Evolutionary conservation across 1,139 yeast species (phyloP).

Genomic region (Meyerozyma elateridarum): DNA sequence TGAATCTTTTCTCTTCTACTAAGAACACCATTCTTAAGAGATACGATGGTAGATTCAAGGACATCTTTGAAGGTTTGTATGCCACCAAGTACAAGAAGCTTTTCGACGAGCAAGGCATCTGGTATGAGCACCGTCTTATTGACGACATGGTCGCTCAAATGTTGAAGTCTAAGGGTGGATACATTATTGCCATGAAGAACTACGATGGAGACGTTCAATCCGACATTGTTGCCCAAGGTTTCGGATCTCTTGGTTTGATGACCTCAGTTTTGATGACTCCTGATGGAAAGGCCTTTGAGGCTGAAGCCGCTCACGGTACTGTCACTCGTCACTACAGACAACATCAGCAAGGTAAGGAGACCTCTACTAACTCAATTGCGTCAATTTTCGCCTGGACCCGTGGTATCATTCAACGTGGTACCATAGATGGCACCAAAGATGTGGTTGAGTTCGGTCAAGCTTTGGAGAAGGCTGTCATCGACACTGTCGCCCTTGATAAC

Average conservation of each 20-base stretch:
- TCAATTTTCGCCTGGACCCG: conserved; percentile 96
- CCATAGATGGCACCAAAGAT: conserved; percentile 78
- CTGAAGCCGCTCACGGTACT: conserved; percentile 97
- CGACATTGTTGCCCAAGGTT: conserved; percentile 96
- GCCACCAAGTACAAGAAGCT: conserved; percentile 61
- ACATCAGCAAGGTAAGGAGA: conserved; percentile 92
- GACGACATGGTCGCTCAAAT: conserved; percentile 99
- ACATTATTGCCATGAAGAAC: conserved; percentile 90
- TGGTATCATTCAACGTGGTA: conserved; percentile 88
- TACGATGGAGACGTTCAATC: conserved; percentile 98
- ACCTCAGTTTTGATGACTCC: conserved; percentile 92
- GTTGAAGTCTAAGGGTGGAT: conserved; percentile 94
- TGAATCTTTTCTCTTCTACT: conserved; percentile 82
- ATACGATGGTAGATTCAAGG: conserved; percentile 94
- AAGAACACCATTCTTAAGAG: conserved; percentile 90
- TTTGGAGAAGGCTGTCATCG: conserved; percentile 78
- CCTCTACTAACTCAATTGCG: conserved; percentile 98
- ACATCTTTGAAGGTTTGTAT: conserved; percentile 79
- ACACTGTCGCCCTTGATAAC: conserved; percentile 79
- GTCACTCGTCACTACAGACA: conserved; percentile 95
- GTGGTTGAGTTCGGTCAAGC: conserved; percentile 73
- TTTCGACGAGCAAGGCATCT: conserved; percentile 75
- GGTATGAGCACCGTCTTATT: conserved; percentile 94
- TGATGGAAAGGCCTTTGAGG: conserved; percentile 91
- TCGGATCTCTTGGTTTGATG: conserved; percentile 94